Base-by-base conservation (phyloP, 2,329 filamentous ascomycete genomes). In the Ophiocordyceps camponoti-leonardi region DNA sequence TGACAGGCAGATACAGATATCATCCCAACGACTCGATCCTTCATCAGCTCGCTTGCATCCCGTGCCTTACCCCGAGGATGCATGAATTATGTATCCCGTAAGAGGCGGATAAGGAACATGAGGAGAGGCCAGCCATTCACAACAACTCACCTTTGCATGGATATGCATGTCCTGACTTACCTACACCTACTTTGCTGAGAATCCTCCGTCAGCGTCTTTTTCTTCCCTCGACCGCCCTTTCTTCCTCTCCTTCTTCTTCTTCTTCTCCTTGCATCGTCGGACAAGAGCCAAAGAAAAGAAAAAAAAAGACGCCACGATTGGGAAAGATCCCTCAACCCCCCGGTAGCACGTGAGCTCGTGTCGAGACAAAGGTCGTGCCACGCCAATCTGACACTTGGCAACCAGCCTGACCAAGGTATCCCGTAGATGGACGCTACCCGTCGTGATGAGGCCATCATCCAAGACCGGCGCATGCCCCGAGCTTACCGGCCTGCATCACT, bases 311-410 rank as follows among this genome's bases (percentile, higher is more conserved):
- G 31, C 13, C 45, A 46, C 37, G 18, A 12, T 37, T 41, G 35
- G 40, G 31, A 35, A 40, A 40, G n/a, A n/a, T n/a, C n/a, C n/a
- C n/a, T n/a, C n/a, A n/a, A n/a, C n/a, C n/a, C n/a, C n/a, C 40
- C 22, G 22, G 37, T 13, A 35, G 44, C 45, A 48, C 47, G 45
- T 49, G 43, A 46, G 43, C 43, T 49, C 45, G 47, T 49, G 45
- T 44, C 19, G 42, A 35, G 19, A 39, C 33, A 35, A n/a, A n/a
- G 33, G 43, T 43, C 30, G 41, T 43, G 41, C 18, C 43, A 43
- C 41, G 13, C n/a, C n/a, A 44, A 39, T n/a, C 37, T 41, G 42
- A 44, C 41, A 26, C 41, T 41, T 40, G 42, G 41, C 41, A 33
- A 40, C 18, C 37, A 16, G 33, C 33, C 33, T 35, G 33, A 35